phyloP scores from a whole-genome alignment of 2,329 filamentous ascomycete genomes.

The Neofusicoccum laricinum region DNA sequence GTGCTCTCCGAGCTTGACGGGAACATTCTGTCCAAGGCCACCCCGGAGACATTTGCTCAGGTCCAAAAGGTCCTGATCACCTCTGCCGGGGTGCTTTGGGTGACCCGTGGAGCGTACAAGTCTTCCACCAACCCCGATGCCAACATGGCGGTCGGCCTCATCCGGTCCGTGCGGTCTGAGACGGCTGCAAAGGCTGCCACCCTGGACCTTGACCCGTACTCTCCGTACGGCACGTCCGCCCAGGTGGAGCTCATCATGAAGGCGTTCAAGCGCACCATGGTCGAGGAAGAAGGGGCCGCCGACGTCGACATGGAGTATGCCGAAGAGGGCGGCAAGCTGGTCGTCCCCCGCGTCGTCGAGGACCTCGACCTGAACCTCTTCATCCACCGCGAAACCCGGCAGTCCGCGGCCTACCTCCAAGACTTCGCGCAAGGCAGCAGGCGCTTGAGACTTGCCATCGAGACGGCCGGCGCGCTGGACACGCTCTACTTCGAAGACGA shows the following conservation, averaged over 20 bases:
- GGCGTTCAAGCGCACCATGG: neutral
- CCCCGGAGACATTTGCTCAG: neutral
- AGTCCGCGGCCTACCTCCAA: constrained; percentile 4
- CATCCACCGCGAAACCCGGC: neutral
- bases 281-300: neutral
- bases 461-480: constrained; percentile 7
- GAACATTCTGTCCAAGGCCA: neutral
- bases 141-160: constrained; percentile 12
- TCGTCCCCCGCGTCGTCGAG: constrained; percentile 9
- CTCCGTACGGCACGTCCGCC: neutral
- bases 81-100: constrained; percentile 8
- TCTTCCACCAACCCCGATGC: neutral
- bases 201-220: constrained; percentile 9
- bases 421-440: neutral
- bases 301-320: constrained; percentile 14
- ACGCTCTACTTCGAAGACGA: constrained; percentile 13
- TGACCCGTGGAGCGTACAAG: constrained; percentile 7
- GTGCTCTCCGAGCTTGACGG: constrained; percentile 1
- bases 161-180: constrained; percentile 12
- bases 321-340: neutral
- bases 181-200: constrained; percentile 5
- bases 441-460: constrained; percentile 1
- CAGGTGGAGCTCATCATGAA: constrained; percentile 5
- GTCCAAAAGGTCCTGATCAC: constrained; percentile 6
- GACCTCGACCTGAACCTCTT: constrained; percentile 8